Conservation (phyloP, 306 rosid genomes). For the Rosa lucieae region DNA sequence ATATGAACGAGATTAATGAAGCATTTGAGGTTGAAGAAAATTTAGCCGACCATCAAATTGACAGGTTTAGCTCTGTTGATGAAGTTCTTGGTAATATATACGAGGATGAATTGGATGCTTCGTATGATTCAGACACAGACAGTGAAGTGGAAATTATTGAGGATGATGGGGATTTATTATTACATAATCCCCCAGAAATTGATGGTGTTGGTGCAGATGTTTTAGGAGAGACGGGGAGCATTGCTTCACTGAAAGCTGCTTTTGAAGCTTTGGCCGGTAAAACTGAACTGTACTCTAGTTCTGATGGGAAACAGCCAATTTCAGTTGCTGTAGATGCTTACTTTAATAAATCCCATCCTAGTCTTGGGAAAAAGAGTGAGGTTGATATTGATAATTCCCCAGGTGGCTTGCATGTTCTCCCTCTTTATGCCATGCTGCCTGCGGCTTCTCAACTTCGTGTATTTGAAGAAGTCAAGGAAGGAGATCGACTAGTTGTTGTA, state of each 20-base stretch:
- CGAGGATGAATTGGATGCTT: constrained; percentile 46
- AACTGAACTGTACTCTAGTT: constrained; percentile 25
- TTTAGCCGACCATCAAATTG: constrained; percentile 41
- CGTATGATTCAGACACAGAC: constrained; percentile 63
- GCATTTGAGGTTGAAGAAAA: constrained; percentile 60
- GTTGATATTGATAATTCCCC: constrained; percentile 34
- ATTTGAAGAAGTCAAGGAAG: constrained; percentile 71
- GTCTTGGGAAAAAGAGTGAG: constrained; percentile 26
- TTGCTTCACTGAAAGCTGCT: constrained; percentile 68
- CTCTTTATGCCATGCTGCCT: constrained; percentile 91
- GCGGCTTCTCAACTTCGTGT: constrained; percentile 79
- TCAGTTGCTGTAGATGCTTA: constrained; percentile 32
- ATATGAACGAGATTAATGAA: constrained; percentile 67
- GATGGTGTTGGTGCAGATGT: constrained; percentile 36
- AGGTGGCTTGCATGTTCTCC: constrained; percentile 67
- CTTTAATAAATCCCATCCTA: constrained; percentile 36
- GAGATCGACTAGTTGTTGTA: constrained; percentile 78
- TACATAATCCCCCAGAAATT: constrained; percentile 37
- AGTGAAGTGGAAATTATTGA: constrained; percentile 63
- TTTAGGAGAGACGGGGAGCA: constrained; percentile 50
- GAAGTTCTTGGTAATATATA: constrained; percentile 47
- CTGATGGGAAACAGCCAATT: constrained; percentile 30
- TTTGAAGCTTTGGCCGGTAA: constrained; percentile 68
- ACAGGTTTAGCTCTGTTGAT: constrained; percentile 52
- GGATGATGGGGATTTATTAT: constrained; percentile 29